Evolutionary conservation across 2,329 filamentous ascomycete genomes (phyloP).

Genomic region (Phaeoacremonium minimum): DNA sequence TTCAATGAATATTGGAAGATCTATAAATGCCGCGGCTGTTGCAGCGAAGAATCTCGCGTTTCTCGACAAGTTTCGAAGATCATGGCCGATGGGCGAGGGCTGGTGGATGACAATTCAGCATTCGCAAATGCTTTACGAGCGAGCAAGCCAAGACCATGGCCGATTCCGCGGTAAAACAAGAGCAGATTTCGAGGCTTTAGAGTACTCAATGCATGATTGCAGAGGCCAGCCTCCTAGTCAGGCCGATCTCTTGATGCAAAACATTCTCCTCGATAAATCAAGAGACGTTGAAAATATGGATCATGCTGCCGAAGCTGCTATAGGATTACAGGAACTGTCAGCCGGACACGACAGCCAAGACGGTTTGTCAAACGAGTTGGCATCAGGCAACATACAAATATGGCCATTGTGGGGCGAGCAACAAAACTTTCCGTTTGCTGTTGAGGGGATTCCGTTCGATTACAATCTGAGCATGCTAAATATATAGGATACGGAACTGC

Average conservation of each 20-base stretch:
- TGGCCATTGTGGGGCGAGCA: conserved; percentile 7
- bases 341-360: no score
- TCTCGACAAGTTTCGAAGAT: conserved; percentile 3
- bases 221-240: neutral
- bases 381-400: conserved; percentile 3
- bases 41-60: conserved; percentile 2
- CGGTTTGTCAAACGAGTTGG: neutral
- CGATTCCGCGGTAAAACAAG: conserved; percentile 5
- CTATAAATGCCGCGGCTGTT: conserved; percentile 6
- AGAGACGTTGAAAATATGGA: neutral
- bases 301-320: no score
- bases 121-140: conserved; percentile 2
- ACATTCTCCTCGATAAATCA: neutral
- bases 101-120: conserved; percentile 11
- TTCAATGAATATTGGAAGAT: conserved; percentile 30
- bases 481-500: no score
- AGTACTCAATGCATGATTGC: conserved; percentile 11
- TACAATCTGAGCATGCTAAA: no score
- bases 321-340: no score
- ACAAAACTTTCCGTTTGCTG: conserved; percentile 3
- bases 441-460: no score
- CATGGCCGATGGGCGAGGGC: conserved; percentile 8
- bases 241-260: neutral
- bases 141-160: neutral
- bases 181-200: conserved; percentile 7